phyloP scores from a whole-genome alignment of 1,139 yeast species.

The Debaryomycetaceae sp. region DNA sequence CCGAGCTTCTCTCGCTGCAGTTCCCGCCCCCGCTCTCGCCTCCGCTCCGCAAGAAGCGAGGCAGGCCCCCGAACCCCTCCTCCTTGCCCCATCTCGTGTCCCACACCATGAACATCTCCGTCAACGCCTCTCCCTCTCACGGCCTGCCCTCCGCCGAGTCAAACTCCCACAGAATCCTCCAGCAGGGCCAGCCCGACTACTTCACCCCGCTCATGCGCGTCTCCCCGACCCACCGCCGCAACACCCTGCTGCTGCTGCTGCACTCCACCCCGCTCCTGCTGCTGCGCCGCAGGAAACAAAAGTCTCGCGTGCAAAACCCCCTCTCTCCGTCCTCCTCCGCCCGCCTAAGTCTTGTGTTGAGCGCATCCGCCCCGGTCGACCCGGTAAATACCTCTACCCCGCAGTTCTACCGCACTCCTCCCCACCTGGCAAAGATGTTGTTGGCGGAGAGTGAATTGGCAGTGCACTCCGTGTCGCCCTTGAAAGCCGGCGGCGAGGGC shows the following conservation, averaged over 20 bases:
- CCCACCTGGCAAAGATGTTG: not conserved
- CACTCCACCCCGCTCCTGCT: constrained; percentile 3
- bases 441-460: not conserved
- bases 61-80: constrained; percentile 37
- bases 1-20: not conserved
- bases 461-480: not conserved
- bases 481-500: not conserved
- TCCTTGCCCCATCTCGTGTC: constrained; percentile 31
- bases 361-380: not conserved
- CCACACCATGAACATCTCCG: constrained; percentile 32
- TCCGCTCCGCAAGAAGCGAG: constrained; percentile 30
- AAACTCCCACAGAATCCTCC: constrained; percentile 24
- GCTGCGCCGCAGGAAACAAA: constrained; percentile 2
- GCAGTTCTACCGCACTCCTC: not conserved
- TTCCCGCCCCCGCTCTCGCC: constrained; percentile 5
- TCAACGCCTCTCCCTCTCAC: constrained; percentile 21
- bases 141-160: constrained; percentile 20
- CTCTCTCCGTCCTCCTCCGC: constrained; percentile 1
- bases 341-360: not conserved
- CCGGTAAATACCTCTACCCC: no score
- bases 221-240: constrained; percentile 17
- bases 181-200: constrained; percentile 35
- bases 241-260: constrained; percentile 1
- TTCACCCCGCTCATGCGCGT: constrained; percentile 40
- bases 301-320: constrained; percentile 3